Base-by-base conservation (phyloP, 257 asterid species). In the Plantago ovata region DNA sequence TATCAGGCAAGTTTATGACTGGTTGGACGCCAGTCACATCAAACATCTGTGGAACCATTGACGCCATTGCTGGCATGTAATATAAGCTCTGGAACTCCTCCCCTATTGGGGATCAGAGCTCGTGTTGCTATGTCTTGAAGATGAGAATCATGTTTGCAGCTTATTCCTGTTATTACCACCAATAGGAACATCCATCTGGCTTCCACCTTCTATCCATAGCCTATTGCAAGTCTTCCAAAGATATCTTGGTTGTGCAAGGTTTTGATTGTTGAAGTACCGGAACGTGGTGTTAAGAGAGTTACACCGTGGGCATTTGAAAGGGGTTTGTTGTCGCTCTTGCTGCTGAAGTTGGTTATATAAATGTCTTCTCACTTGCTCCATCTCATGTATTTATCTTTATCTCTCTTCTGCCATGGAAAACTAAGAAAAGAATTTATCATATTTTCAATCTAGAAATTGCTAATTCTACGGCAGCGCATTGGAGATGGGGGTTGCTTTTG, bases 251-350 rank as follows among this genome's bases (percentile, higher is more conserved):
- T 78, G 84, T 64, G 57, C 11, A 9, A 3, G 65, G 65, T 51
- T 54, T 13, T 71, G 38, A 39, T 78, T 78, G 81, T 74, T 74
- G 64, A 42, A 74, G 47, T 74, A 69, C 47, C 70, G 61, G 13
- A 74, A 74, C 46, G 69, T 69, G 13, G 76, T 74, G 50, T 74
- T 47, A 24, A 21, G 15, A 2, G 79, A 74, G 64, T 58, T 45
- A 43, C 76, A 74, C 40, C 76, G 73, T 6, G 76, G 79, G 48
- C 79, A 69, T 52, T 28, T 60, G 56, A 51, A 23, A 41, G 72
- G 72, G 61, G 56, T 48, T 36, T 56, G 51, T 20, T 23, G 38
- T n/a, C 36, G 75, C 63, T 64, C 55, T 62, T 57, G 32, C 32
- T 52, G 73, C 36, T 59, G 71, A 67, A 52, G 15, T 39, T 49